phyloP scores from a whole-genome alignment of 768 basidiomycete genomes.

The Ephemerocybe angulata region DNA sequence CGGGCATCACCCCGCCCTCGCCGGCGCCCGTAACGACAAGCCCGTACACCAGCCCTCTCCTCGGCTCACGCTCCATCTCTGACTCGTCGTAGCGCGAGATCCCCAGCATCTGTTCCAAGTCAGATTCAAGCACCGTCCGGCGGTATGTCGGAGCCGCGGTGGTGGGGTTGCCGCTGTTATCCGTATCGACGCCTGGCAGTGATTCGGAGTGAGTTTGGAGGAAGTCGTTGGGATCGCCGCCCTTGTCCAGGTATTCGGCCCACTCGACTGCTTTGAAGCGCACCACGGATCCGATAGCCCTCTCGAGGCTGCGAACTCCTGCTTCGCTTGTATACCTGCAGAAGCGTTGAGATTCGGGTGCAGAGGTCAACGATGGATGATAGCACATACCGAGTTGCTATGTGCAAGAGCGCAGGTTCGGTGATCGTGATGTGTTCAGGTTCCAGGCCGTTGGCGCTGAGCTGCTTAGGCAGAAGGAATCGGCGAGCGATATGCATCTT shows the following conservation, averaged over 20 bases:
- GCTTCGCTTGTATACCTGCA: constrained; percentile 77
- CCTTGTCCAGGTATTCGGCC: constrained; percentile 59
- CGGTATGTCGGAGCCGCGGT: constrained; percentile 40
- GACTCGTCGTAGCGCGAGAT: constrained; percentile 68
- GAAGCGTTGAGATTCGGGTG: background rate
- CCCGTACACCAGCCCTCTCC: constrained; percentile 77
- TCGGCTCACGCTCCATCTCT: constrained; percentile 70
- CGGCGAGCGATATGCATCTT: constrained; percentile 85
- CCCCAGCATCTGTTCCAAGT: constrained; percentile 84
- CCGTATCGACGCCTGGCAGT: constrained; percentile 18
- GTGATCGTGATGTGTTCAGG: constrained; percentile 59
- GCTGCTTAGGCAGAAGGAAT: constrained; percentile 88
- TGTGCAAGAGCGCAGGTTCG: constrained; percentile 64
- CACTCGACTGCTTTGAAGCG: constrained; percentile 90
- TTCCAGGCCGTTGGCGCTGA: constrained; percentile 71
- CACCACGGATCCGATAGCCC: constrained; percentile 85
- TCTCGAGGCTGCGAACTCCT: constrained; percentile 87
- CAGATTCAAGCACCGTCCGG: constrained; percentile 55
- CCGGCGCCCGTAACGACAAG: constrained; percentile 87
- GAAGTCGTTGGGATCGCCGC: constrained; percentile 17
- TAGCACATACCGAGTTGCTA: constrained; percentile 50
- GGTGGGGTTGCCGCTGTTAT: background rate
- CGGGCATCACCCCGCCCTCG: constrained; percentile 79
- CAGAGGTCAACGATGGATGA: background rate
- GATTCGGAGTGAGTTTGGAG: too few species aligned